phyloP scores from a whole-genome alignment of 1,284 basidiomycete genomes.

The Mycena citricolor region DNA sequence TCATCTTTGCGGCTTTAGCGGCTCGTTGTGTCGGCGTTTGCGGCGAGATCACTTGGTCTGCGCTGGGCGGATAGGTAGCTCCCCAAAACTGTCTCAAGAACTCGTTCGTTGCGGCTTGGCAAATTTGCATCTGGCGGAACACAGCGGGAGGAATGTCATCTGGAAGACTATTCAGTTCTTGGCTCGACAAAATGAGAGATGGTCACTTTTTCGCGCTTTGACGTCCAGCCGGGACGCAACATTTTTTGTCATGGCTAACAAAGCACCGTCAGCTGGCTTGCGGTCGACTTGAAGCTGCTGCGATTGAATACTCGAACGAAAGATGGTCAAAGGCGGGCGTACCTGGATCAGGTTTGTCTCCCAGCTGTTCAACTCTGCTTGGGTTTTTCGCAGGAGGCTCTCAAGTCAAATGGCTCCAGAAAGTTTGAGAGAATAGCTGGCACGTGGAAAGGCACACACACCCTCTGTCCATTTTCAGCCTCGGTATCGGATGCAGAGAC shows the following conservation, averaged over 20 bases:
- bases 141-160: slow-evolving; percentile 80
- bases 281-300: slow-evolving; percentile 62
- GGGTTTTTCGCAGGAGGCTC: slow-evolving; percentile 45
- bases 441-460: slow-evolving; percentile 24
- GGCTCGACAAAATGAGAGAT: slow-evolving; percentile 1
- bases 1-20: slow-evolving; percentile 83
- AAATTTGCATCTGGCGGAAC: slow-evolving; percentile 80
- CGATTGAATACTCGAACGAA: not conserved
- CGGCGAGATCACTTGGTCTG: slow-evolving; percentile 50
- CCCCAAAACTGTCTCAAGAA: slow-evolving; percentile 97
- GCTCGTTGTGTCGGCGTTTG: slow-evolving; percentile 64
- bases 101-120: slow-evolving; percentile 92
- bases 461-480: slow-evolving; percentile 34
- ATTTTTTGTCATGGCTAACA: slow-evolving; percentile 76
- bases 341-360: slow-evolving; percentile 58
- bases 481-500: slow-evolving; percentile 36
- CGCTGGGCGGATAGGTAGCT: slow-evolving; percentile 76
- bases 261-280: slow-evolving; percentile 62
- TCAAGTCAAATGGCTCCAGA: slow-evolving; percentile 42
- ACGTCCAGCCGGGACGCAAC: slow-evolving; percentile 67
- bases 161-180: slow-evolving; percentile 31
- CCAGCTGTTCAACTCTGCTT: slow-evolving; percentile 56
- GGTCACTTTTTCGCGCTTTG: slow-evolving; percentile 59
- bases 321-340: slow-evolving; percentile 9
- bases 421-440: not conserved